Evolutionary conservation across 2,329 filamentous ascomycete genomes (phyloP).

Genomic region (Colletotrichum spinosum): DNA sequence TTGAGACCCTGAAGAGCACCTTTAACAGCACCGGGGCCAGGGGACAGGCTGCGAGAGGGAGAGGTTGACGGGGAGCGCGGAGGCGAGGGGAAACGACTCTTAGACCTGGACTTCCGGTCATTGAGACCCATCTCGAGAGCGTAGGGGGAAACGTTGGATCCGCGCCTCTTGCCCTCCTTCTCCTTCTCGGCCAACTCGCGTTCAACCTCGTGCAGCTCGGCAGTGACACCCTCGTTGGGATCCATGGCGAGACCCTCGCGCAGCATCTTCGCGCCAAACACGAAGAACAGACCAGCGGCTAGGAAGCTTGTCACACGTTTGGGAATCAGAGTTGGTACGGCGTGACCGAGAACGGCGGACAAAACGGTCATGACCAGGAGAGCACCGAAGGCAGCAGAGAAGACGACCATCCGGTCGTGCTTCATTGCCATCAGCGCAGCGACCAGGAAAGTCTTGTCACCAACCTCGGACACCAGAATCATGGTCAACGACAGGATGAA

Average conservation of each 20-base stretch:
- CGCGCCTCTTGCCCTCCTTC: slow-evolving; percentile 74
- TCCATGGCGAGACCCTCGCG: slow-evolving; percentile 91
- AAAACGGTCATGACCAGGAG: slow-evolving; percentile 94
- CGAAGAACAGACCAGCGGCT: slow-evolving; percentile 85
- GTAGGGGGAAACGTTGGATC: slow-evolving; percentile 79
- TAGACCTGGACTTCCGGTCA: slow-evolving; percentile 75
- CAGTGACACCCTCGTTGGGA: slow-evolving; percentile 89
- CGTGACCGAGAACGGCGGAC: slow-evolving; percentile 91
- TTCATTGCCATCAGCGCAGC: slow-evolving; percentile 99
- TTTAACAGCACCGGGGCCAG: slow-evolving; percentile 48
- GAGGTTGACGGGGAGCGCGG: slow-evolving; percentile 85
- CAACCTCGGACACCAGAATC: slow-evolving; percentile 97
- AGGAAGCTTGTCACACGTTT: slow-evolving; percentile 92
- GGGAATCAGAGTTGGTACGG: slow-evolving; percentile 88
- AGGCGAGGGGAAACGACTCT: slow-evolving; percentile 82
- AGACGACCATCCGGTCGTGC: slow-evolving; percentile 91
- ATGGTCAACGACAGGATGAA: slow-evolving; percentile 93
- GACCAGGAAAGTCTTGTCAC: slow-evolving; percentile 98
- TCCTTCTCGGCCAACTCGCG: slow-evolving; percentile 94
- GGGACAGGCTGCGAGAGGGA: slow-evolving; percentile 70
- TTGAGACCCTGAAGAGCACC: slow-evolving; percentile 72
- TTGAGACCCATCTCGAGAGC: slow-evolving; percentile 83
- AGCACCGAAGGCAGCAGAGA: slow-evolving; percentile 92
- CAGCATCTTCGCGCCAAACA: slow-evolving; percentile 88
- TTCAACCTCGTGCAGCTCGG: slow-evolving; percentile 98